Percentiles rank a stretch among this genome's conserved stretches.
Evolutionary conservation across 2,329 filamentous ascomycete genomes (phyloP).

Genomic region (Nemania sp.): DNA sequence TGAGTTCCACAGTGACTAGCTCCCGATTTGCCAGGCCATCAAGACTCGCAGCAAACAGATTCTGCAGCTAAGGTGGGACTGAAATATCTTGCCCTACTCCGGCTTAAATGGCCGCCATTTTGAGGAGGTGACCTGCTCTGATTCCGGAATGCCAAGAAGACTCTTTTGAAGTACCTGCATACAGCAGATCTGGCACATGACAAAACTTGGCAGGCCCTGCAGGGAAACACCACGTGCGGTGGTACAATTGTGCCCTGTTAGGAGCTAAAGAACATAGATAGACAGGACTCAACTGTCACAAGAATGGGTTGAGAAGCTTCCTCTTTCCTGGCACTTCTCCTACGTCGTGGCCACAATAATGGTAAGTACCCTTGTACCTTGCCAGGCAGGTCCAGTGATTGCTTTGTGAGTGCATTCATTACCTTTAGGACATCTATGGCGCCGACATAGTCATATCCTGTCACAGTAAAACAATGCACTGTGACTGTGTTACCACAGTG

Average conservation of each 20-base stretch:
- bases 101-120: slow-evolving; percentile 3
- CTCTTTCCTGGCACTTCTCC: slow-evolving; percentile 7
- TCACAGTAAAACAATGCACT: not conserved
- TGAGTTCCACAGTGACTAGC: not conserved
- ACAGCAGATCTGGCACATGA: slow-evolving; percentile 10
- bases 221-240: slow-evolving; percentile 22
- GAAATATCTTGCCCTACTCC: not conserved
- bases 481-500: no score
- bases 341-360: not conserved
- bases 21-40: not conserved
- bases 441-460: slow-evolving; percentile 4
- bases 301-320: slow-evolving; percentile 6
- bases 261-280: not conserved
- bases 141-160: not conserved
- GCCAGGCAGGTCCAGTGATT: not conserved
- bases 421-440: not conserved
- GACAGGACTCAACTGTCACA: not conserved
- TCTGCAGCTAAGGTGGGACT: not conserved
- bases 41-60: not conserved
- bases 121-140: not conserved
- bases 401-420: slow-evolving; percentile 2
- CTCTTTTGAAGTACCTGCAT: slow-evolving; percentile 6
- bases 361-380: not conserved
- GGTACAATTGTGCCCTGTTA: not conserved
- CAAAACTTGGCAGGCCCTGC: slow-evolving; percentile 5